Conservation (phyloP, 2,329 filamentous ascomycete species). For the Decorospora gaudefroyi region DNA sequence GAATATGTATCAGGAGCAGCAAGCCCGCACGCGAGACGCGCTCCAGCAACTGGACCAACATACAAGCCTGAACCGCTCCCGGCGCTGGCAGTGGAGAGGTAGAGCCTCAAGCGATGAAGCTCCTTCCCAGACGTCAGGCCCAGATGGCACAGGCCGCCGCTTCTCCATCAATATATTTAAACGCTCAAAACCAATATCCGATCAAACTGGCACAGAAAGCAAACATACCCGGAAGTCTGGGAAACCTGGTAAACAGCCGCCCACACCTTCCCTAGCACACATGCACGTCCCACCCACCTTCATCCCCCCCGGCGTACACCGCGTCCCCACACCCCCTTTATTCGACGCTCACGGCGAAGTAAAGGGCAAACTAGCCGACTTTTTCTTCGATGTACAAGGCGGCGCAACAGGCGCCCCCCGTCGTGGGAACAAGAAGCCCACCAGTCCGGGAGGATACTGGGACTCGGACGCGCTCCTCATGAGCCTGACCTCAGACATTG, state of each 20-base stretch:
- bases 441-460: slow-evolving; percentile 34
- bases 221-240: slow-evolving; percentile 4
- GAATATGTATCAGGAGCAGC: slow-evolving; percentile 13
- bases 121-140: slow-evolving; percentile 9
- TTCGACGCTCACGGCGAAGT: slow-evolving; percentile 32
- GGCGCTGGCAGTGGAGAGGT: slow-evolving; percentile 29
- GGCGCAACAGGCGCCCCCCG: slow-evolving; percentile 2
- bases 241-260: slow-evolving; percentile 1
- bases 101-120: slow-evolving; percentile 21
- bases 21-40: slow-evolving; percentile 14
- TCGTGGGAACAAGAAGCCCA: slow-evolving; percentile 14
- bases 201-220: slow-evolving; percentile 5
- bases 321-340: slow-evolving; percentile 35
- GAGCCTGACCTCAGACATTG: slow-evolving; percentile 30
- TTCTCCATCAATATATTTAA: slow-evolving; percentile 27
- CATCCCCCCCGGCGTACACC: slow-evolving; percentile 33
- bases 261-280: slow-evolving; percentile 12
- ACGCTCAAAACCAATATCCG: slow-evolving; percentile 23
- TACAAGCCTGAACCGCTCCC: slow-evolving; percentile 13
- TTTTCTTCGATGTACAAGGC: slow-evolving; percentile 40
- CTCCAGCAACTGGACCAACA: slow-evolving; percentile 24
- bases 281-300: slow-evolving; percentile 32
- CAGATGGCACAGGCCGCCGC: slow-evolving; percentile 5
- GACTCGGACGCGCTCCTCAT: slow-evolving; percentile 46
- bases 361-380: slow-evolving; percentile 39